Percentiles rank a stretch among this genome's conserved stretches.
These are phyloP conservation scores for Mycosarcoma mackinlayi DNA, from an alignment of 1,284 basidiomycete genomes.

Conservation along the genomic window DNA sequence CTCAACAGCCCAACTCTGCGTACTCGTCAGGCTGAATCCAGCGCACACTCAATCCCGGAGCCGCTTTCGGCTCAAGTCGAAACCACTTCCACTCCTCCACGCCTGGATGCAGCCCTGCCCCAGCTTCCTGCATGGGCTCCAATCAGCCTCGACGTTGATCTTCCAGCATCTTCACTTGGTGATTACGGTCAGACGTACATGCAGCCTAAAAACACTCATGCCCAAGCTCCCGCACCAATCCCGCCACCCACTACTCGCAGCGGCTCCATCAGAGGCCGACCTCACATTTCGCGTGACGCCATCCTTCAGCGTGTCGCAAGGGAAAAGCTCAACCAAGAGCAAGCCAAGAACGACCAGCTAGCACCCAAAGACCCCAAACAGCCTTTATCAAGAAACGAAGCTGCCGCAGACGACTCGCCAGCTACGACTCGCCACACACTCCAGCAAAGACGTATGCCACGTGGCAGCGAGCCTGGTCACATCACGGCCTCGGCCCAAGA, in stretches of 20 bases:
- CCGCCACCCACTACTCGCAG: slow-evolving; percentile 15
- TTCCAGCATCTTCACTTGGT: slow-evolving; percentile 16
- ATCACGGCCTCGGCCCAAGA: background rate
- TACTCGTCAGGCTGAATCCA: slow-evolving; percentile 10
- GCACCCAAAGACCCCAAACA: background rate
- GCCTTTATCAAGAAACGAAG: background rate
- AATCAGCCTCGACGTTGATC: slow-evolving; percentile 42
- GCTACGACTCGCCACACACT: background rate
- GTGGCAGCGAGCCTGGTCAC: slow-evolving; percentile 41
- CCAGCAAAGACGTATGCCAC: slow-evolving; percentile 25
- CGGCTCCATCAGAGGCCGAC: slow-evolving; percentile 40
- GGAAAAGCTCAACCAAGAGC: slow-evolving; percentile 47
- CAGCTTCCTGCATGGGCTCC: slow-evolving; percentile 64
- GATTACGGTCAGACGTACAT: slow-evolving; percentile 25
- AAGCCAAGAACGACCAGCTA: slow-evolving; percentile 12
- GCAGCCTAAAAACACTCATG: slow-evolving; percentile 23
- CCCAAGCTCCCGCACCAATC: slow-evolving; percentile 4
- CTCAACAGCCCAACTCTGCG: slow-evolving; percentile 45
- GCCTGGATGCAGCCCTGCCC: slow-evolving; percentile 33
- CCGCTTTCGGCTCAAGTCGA: slow-evolving; percentile 15
- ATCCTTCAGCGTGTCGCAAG: slow-evolving; percentile 62
- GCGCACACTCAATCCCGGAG: slow-evolving; percentile 1
- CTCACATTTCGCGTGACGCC: slow-evolving; percentile 65
- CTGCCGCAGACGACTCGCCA: slow-evolving; percentile 5
- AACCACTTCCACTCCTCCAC: background rate